Conservation (phyloP, 2,329 filamentous ascomycete genomes). For the Xylariaceae sp. region DNA sequence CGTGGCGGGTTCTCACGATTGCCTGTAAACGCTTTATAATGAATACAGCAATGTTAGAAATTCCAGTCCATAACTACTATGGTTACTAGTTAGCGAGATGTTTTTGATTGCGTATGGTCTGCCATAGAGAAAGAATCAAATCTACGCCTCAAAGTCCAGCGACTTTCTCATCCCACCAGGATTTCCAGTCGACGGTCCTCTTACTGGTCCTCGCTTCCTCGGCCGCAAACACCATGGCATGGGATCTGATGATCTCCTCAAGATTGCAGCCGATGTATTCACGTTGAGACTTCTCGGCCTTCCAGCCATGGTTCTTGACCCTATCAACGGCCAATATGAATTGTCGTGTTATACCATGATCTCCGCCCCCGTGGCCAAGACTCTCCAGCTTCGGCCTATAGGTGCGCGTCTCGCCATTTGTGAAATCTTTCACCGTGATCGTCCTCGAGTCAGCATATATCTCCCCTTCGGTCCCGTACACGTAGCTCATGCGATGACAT, state of each 20-base stretch:
- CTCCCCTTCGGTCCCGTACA: slow-evolving; percentile 87
- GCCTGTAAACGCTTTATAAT: neutral
- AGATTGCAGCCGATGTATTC: slow-evolving; percentile 79
- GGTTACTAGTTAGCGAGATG: no score
- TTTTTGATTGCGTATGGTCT: neutral
- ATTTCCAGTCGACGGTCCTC: slow-evolving; percentile 72
- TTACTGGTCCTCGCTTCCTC: slow-evolving; percentile 77
- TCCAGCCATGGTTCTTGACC: slow-evolving; percentile 72
- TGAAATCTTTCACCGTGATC: slow-evolving; percentile 77
- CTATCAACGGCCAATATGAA: slow-evolving; percentile 82
- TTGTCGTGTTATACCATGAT: slow-evolving; percentile 76
- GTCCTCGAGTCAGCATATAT: slow-evolving; percentile 79
- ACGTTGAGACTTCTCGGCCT: slow-evolving; percentile 71
- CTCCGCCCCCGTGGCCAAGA: slow-evolving; percentile 73
- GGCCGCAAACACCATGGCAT: slow-evolving; percentile 91
- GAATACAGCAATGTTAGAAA: neutral
- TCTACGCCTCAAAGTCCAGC: slow-evolving; percentile 12
- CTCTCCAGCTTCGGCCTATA: slow-evolving; percentile 64
- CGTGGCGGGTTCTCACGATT: neutral
- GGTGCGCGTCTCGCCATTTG: slow-evolving; percentile 55
- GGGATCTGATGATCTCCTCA: slow-evolving; percentile 85
- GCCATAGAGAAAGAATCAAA: neutral
- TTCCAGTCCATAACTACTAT: neutral
- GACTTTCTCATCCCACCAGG: slow-evolving; percentile 72
- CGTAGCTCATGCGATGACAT: slow-evolving; percentile 80